These are phyloP conservation scores for Kodamaea jinghongensis DNA, from an alignment of 805 yeast species.

Conservation along the genomic window DNA sequence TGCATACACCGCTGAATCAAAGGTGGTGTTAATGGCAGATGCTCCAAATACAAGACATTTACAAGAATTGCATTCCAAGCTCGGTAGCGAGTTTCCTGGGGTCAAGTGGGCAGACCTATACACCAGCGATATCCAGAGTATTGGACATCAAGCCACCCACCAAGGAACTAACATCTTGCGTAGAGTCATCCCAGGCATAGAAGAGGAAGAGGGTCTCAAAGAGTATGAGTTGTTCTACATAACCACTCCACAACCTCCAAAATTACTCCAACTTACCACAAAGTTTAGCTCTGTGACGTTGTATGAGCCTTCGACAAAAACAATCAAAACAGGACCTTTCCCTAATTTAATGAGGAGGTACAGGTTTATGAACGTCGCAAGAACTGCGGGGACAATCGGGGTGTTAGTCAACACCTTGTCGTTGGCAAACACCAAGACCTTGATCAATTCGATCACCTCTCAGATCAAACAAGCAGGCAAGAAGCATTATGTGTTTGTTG, in stretches of 20 bases:
- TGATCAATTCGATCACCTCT: slow-evolving; percentile 58
- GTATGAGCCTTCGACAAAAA: slow-evolving; percentile 41
- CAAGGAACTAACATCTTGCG: slow-evolving; percentile 13
- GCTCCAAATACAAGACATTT: slow-evolving; percentile 59
- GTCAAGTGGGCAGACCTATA: slow-evolving; percentile 33
- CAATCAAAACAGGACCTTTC: slow-evolving; percentile 54
- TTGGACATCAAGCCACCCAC: slow-evolving; percentile 37
- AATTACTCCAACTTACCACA: slow-evolving; percentile 72
- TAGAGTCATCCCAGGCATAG: slow-evolving; percentile 20
- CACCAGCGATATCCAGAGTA: slow-evolving; percentile 33
- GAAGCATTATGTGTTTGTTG: slow-evolving; percentile 91
- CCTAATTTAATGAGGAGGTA: slow-evolving; percentile 84
- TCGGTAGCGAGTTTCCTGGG: slow-evolving; percentile 31
- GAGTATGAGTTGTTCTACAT: slow-evolving; percentile 65
- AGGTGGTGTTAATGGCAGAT: slow-evolving; percentile 69
- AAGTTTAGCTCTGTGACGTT: slow-evolving; percentile 54
- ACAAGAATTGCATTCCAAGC: slow-evolving; percentile 30
- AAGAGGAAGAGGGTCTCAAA: slow-evolving; percentile 15
- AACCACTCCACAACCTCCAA: slow-evolving; percentile 72
- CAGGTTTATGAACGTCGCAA: slow-evolving; percentile 79
- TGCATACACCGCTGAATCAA: slow-evolving; percentile 37
- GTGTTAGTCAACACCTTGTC: slow-evolving; percentile 88
- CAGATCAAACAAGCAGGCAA: slow-evolving; percentile 75
- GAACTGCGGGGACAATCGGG: slow-evolving; percentile 91
- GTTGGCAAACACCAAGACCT: slow-evolving; percentile 63